Conservation (phyloP, 2,329 filamentous ascomycete genomes). For the Madurella fahalii region DNA sequence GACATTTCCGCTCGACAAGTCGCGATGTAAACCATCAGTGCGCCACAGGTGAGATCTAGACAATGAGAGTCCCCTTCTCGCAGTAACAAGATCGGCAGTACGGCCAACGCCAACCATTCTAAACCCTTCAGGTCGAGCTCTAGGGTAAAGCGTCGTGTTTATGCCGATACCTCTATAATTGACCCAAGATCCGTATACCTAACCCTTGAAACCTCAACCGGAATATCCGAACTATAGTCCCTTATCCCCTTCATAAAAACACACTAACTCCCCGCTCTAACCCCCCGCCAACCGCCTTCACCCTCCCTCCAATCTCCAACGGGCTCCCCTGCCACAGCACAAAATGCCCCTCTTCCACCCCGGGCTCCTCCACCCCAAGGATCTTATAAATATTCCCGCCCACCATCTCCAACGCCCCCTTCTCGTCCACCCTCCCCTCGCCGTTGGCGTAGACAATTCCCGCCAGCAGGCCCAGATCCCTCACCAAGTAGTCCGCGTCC, state of each 20-base stretch:
- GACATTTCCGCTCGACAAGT: too few species aligned
- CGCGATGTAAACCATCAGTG: too few species aligned
- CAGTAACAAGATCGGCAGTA: too few species aligned
- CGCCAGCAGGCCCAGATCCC: conserved; percentile 56
- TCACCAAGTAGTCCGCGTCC: conserved; percentile 58
- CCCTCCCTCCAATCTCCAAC: conserved; percentile 53
- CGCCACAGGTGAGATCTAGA: too few species aligned
- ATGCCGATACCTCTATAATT: too few species aligned
- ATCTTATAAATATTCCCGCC: conserved; percentile 55
- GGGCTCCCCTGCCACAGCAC: conserved; percentile 61
- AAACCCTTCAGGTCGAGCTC: too few species aligned
- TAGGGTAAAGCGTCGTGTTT: too few species aligned
- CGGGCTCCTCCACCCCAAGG: conserved; percentile 42
- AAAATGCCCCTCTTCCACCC: conserved; percentile 45
- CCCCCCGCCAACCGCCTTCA: conserved; percentile 51
- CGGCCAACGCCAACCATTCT: too few species aligned
- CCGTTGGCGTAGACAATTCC: conserved; percentile 57
- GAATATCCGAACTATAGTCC: background rate
- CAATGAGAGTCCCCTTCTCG: too few species aligned
- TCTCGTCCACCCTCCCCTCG: conserved; percentile 49
- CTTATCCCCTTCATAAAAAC: background rate
- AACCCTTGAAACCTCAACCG: background rate
- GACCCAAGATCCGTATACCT: background rate
- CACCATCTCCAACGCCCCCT: conserved; percentile 53
- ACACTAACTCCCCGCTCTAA: conserved; percentile 19